phyloP scores from a whole-genome alignment of 129 eudicot genomes.

The Pseudognaphalium luteoalbum region DNA sequence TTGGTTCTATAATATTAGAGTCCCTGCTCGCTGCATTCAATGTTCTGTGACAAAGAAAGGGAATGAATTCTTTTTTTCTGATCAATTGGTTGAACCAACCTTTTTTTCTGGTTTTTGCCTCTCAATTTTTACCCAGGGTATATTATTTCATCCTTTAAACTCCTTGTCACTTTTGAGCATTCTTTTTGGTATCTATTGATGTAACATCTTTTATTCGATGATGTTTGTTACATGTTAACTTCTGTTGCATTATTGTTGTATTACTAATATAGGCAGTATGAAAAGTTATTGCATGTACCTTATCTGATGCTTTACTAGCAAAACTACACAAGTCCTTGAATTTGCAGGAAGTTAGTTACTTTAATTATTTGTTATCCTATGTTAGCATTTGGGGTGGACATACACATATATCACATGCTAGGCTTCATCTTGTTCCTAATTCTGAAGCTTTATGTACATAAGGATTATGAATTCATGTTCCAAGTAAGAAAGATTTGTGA shows the following conservation, averaged over 20 bases:
- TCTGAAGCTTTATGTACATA: neutral
- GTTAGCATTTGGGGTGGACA: neutral
- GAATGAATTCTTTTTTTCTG: neutral
- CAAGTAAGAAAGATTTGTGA: constrained; percentile 6
- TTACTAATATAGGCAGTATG: neutral
- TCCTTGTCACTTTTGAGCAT: neutral
- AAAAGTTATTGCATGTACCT: constrained; percentile 5
- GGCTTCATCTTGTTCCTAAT: neutral
- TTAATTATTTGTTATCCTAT: neutral
- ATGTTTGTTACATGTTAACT: neutral
- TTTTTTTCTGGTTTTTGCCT: neutral
- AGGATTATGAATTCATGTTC: constrained; percentile 19
- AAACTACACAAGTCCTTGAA: neutral
- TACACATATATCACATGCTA: neutral
- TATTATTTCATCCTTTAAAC: neutral
- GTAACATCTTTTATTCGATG: neutral
- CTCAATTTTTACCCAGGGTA: neutral
- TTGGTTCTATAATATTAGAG: neutral
- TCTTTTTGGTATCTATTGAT: neutral
- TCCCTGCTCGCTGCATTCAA: neutral
- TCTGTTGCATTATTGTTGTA: neutral
- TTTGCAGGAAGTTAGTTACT: neutral
- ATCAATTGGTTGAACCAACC: neutral
- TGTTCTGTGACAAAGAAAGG: neutral
- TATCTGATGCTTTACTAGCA: neutral